Conservation (phyloP, 305 asterid species). For the Solanum chacoense region DNA sequence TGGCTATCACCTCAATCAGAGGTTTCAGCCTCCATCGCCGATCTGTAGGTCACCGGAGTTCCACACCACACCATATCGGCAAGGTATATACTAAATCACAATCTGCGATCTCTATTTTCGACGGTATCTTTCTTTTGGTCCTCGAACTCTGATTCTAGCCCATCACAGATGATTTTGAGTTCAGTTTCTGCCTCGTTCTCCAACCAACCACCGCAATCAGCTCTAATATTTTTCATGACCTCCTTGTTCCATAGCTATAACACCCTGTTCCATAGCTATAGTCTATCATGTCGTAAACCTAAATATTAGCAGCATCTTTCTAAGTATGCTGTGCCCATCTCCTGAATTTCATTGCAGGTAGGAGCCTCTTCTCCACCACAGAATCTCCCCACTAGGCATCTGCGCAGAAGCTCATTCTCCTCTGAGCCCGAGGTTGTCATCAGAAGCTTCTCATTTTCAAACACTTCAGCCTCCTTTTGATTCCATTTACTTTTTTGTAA, state of each 20-base stretch:
- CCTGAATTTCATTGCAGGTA: background rate
- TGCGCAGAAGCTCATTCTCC: background rate
- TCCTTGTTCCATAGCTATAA: background rate
- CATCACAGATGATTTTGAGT: background rate
- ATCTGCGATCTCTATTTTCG: background rate
- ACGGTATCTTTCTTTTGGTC: background rate
- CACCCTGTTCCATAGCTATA: background rate
- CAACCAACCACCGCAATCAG: background rate
- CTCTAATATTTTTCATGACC: background rate
- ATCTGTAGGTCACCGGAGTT: background rate
- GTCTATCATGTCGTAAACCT: background rate
- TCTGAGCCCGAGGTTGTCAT: background rate
- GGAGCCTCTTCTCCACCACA: background rate
- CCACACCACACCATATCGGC: background rate
- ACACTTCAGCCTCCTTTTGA: background rate
- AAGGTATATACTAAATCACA: background rate
- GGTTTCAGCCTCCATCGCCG: background rate
- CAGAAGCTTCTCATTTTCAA: background rate
- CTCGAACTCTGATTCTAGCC: background rate
- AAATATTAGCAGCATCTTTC: background rate
- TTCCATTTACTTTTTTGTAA: background rate
- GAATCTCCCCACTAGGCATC: background rate
- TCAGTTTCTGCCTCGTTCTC: background rate
- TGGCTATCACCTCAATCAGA: background rate
- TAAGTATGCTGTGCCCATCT: background rate